Evolutionary conservation across 495 filamentous ascomycete genomes (phyloP).

Genomic region (Annulohypoxylon bovei): DNA sequence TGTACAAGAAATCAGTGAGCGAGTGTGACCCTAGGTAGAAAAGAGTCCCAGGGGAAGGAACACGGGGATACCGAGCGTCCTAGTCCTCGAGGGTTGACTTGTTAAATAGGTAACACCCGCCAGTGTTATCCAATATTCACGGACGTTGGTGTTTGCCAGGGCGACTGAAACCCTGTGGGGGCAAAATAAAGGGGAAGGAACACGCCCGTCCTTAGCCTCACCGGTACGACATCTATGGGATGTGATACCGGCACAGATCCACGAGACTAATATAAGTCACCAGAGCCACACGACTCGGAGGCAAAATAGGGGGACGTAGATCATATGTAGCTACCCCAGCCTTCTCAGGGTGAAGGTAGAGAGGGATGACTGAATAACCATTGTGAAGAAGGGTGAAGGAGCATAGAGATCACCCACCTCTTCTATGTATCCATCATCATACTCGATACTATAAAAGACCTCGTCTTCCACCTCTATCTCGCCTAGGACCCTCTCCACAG

Average conservation of each 20-base stretch:
- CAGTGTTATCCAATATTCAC: neutral
- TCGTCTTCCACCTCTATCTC: slow-evolving; percentile 27
- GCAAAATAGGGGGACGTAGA: neutral
- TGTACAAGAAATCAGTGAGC: neutral
- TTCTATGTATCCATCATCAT: slow-evolving; percentile 41
- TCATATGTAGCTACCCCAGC: neutral
- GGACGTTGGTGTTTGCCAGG: neutral
- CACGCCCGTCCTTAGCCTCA: neutral
- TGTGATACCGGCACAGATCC: neutral
- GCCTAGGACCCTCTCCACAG: slow-evolving; percentile 24
- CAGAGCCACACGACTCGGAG: neutral
- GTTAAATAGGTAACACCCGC: neutral
- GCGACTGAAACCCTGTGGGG: neutral
- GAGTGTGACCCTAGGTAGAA: neutral
- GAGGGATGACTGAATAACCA: neutral
- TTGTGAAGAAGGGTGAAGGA: neutral
- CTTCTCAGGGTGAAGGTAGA: neutral
- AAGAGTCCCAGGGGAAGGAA: neutral
- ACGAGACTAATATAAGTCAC: neutral
- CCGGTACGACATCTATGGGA: neutral
- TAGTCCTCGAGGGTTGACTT: neutral
- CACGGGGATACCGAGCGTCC: neutral
- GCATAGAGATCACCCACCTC: slow-evolving; percentile 35
- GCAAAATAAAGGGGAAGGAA: neutral
- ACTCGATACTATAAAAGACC: slow-evolving; percentile 44